Conservation (phyloP, 768 basidiomycete genomes). For the Agaricus bisporus region DNA sequence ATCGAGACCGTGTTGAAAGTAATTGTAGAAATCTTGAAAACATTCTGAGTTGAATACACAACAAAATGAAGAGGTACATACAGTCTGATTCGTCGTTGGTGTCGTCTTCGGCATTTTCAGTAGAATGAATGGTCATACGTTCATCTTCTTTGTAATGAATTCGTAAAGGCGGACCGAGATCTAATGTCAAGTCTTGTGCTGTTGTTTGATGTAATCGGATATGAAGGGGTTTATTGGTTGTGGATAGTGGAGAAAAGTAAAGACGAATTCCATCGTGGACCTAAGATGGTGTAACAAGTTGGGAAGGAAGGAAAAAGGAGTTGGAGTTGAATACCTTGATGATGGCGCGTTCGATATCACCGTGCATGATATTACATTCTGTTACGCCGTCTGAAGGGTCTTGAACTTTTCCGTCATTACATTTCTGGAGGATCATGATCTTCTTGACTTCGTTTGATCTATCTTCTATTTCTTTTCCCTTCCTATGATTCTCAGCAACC, state of each 20-base stretch:
- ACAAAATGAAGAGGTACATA: conserved; percentile 26
- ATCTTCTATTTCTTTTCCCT: conserved; percentile 50
- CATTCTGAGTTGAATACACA: background rate
- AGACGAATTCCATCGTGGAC: conserved; percentile 69
- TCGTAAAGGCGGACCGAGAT: conserved; percentile 72
- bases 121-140: conserved; percentile 78
- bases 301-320: background rate
- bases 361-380: conserved; percentile 62
- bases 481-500: conserved; percentile 29
- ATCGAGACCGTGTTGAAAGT: conserved; percentile 88
- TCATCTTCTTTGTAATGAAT: conserved; percentile 87
- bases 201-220: conserved; percentile 71
- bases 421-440: conserved; percentile 68
- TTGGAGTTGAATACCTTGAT: conserved; percentile 45
- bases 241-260: conserved; percentile 48
- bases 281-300: conserved; percentile 28
- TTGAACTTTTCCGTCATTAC: conserved; percentile 41
- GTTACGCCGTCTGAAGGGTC: conserved; percentile 73
- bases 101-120: conserved; percentile 24
- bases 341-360: conserved; percentile 62
- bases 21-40: conserved; percentile 79
- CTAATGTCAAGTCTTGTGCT: conserved; percentile 73
- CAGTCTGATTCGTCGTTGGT: conserved; percentile 48
- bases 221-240: conserved; percentile 40
- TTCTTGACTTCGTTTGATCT: conserved; percentile 72